A percentile compares a stretch with the other conserved stretches of the same genome.
These are phyloP conservation scores for Boletus insuetus DNA, from an alignment of 768 basidiomycete species.

Conservation along the genomic window DNA sequence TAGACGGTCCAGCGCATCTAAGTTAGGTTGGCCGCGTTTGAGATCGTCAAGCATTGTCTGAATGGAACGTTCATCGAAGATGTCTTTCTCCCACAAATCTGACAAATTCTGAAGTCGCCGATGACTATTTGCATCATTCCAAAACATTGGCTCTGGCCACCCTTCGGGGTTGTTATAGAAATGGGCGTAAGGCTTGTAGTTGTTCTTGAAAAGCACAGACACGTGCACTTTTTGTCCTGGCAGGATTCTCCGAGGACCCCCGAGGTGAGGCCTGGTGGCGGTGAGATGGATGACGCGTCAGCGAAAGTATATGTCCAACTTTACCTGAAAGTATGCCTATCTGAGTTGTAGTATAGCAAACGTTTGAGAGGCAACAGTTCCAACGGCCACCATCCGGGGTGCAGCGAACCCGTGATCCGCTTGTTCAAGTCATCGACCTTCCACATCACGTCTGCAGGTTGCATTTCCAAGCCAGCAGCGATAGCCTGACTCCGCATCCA, in stretches of 20 bases:
- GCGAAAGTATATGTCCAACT: neutral
- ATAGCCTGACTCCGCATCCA: slow-evolving; percentile 34
- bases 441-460: slow-evolving; percentile 26
- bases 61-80: slow-evolving; percentile 24
- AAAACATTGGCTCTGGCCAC: slow-evolving; percentile 32
- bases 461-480: slow-evolving; percentile 21
- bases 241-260: slow-evolving; percentile 24
- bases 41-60: slow-evolving; percentile 19
- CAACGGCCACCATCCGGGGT: slow-evolving; percentile 20
- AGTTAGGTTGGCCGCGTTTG: slow-evolving; percentile 9
- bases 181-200: slow-evolving; percentile 26
- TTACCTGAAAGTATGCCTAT: slow-evolving; percentile 21
- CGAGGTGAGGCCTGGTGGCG: slow-evolving; percentile 24
- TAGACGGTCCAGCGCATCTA: slow-evolving; percentile 26
- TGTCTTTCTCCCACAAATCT: slow-evolving; percentile 29
- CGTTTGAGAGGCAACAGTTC: slow-evolving; percentile 25
- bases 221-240: slow-evolving; percentile 33
- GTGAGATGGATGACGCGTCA: slow-evolving; percentile 5
- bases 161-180: slow-evolving; percentile 20
- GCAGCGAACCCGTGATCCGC: slow-evolving; percentile 16
- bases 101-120: slow-evolving; percentile 16
- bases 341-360: slow-evolving; percentile 29
- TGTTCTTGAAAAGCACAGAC: slow-evolving; percentile 29
- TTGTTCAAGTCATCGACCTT: slow-evolving; percentile 28
- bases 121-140: slow-evolving; percentile 27